A percentile compares a stretch with the other conserved stretches of the same genome.
Conservation (phyloP, 2,329 filamentous ascomycete genomes). For the Xylaria sp. region DNA sequence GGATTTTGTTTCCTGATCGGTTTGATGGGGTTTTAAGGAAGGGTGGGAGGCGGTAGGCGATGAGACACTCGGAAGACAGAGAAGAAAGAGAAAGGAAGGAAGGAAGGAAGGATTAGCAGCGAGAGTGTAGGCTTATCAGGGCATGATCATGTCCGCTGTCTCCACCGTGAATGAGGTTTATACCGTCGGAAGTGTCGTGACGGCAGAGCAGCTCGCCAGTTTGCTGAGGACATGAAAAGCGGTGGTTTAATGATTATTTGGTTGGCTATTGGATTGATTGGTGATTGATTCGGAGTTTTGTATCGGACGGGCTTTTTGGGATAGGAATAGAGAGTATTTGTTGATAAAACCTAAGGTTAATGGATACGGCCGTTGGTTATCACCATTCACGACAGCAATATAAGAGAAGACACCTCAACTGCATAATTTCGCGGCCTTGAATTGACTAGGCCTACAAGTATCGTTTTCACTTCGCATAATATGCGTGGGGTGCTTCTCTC, state of each 20-base stretch:
- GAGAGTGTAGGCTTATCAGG: too few relatives aligned
- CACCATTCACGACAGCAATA: neutral
- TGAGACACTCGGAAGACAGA: neutral
- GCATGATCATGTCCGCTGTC: neutral
- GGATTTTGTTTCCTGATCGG: slow-evolving; percentile 47
- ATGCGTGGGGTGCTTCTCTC: slow-evolving; percentile 8
- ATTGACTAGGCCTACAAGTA: slow-evolving; percentile 4
- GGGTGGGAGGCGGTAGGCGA: slow-evolving; percentile 15
- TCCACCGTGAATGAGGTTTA: neutral
- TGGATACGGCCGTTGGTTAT: neutral
- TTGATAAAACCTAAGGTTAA: neutral
- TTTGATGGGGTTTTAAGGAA: slow-evolving; percentile 32
- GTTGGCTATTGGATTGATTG: neutral
- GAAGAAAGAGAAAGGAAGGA: neutral
- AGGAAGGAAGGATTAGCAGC: neutral
- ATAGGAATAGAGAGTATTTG: neutral
- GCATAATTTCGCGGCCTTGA: neutral
- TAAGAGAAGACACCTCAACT: neutral
- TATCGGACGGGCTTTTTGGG: neutral
- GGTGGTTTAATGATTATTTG: neutral
- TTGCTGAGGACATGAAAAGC: neutral
- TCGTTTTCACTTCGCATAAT: slow-evolving; percentile 18
- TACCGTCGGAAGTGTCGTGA: too few relatives aligned
- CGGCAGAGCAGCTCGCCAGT: neutral
- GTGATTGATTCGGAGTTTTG: neutral